Evolutionary conservation across 176 grass and related monocot species (phyloP).

Genomic region (Saccharum spontaneum): DNA sequence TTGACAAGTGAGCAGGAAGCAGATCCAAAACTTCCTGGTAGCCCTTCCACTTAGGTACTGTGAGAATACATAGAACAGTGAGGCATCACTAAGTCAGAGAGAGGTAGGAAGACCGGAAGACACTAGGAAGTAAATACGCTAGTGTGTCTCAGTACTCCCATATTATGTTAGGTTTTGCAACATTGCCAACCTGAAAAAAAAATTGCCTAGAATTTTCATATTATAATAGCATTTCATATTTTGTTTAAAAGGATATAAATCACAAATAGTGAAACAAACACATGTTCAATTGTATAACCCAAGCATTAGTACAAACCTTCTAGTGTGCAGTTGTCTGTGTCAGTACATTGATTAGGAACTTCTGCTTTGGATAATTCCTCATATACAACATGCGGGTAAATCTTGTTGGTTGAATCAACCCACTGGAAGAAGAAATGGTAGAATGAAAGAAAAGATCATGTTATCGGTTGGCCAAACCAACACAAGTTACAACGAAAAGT

Average conservation of each 20-base stretch:
- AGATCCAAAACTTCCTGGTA: neutral
- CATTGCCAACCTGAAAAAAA: conserved; percentile 1
- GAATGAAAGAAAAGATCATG: conserved; percentile 23
- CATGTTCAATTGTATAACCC: neutral
- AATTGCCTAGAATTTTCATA: neutral
- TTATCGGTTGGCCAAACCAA: conserved; percentile 28
- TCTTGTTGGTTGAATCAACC: conserved; percentile 58
- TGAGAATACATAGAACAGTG: conserved; percentile 1
- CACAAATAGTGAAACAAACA: neutral
- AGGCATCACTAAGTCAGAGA: neutral
- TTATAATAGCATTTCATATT: conserved; percentile 4
- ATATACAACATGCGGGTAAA: conserved; percentile 90
- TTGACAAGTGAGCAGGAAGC: neutral
- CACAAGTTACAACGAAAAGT: neutral
- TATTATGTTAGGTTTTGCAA: neutral
- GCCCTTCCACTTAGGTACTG: conserved; percentile 16
- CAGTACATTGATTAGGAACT: conserved; percentile 49
- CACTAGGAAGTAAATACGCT: conserved; percentile 14
- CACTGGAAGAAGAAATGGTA: conserved; percentile 49
- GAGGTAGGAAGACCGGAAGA: neutral
- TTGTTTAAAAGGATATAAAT: neutral
- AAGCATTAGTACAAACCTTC: conserved; percentile 60
- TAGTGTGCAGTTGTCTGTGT: conserved; percentile 48
- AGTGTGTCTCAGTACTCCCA: neutral
- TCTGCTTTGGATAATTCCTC: conserved; percentile 78